Percentiles rank a stretch among this genome's conserved stretches.
Conservation (phyloP, 495 filamentous ascomycete species). For the Paragyromitra xinjiangensis region DNA sequence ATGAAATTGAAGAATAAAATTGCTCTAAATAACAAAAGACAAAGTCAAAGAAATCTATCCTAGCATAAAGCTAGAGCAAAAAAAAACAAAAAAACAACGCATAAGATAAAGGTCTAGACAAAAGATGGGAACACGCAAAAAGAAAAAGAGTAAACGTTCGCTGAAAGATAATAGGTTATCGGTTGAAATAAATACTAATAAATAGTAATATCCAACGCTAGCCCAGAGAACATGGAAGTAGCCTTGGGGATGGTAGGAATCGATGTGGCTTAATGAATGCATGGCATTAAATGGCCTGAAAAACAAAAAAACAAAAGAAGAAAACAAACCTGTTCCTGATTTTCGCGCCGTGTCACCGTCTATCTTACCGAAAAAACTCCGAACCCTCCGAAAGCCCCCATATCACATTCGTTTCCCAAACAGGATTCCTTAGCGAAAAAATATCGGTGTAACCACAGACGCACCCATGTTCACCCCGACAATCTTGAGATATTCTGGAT, state of each 20-base stretch:
- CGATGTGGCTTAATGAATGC: background rate
- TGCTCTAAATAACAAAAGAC: background rate
- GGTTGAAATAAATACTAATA: background rate
- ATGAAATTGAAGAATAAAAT: background rate
- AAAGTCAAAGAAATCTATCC: background rate
- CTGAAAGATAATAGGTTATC: background rate
- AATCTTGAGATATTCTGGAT: background rate
- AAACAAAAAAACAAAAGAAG: slow-evolving; percentile 22
- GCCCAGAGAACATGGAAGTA: background rate
- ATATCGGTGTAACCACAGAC: slow-evolving; percentile 22
- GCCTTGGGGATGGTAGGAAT: background rate
- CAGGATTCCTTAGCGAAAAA: slow-evolving; percentile 33
- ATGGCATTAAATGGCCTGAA: background rate
- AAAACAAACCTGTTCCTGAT: background rate
- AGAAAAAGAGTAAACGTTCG: background rate
- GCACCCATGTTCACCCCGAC: slow-evolving; percentile 4
- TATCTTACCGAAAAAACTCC: slow-evolving; percentile 2
- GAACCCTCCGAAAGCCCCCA: slow-evolving; percentile 9
- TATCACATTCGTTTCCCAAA: slow-evolving; percentile 21
- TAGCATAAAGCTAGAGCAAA: background rate
- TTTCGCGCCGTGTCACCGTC: slow-evolving; percentile 2
- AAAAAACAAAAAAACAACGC: background rate
- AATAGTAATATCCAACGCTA: background rate
- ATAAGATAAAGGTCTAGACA: background rate
- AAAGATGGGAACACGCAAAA: background rate